Evolutionary conservation across 495 filamentous ascomycete genomes (phyloP).

Genomic region (Talaromyces trachyspermus): DNA sequence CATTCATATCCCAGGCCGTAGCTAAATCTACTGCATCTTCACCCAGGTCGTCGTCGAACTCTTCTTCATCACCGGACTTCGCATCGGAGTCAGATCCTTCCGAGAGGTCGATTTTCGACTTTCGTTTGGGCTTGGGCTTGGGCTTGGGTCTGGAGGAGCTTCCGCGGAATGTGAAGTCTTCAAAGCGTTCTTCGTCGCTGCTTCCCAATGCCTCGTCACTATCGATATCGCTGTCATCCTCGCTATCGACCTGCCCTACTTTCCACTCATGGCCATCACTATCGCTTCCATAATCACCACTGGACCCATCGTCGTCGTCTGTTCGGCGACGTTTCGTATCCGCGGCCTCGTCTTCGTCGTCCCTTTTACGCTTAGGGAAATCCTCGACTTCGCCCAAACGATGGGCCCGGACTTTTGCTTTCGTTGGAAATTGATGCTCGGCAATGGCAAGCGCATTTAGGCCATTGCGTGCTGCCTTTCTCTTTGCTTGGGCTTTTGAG

Average conservation of each 20-base stretch:
- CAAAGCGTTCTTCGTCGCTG: constrained; percentile 78
- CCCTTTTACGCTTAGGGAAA: constrained; percentile 37
- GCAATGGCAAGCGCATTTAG: constrained; percentile 85
- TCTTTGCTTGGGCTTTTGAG: constrained; percentile 39
- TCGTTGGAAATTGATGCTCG: constrained; percentile 48
- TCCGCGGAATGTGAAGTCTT: constrained; percentile 65
- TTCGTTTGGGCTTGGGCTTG: constrained; percentile 17
- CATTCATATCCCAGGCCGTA: constrained; percentile 68
- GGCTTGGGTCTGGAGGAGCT: constrained; percentile 40
- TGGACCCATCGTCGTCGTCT: constrained; percentile 38
- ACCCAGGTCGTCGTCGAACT: constrained; percentile 62
- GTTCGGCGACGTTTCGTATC: constrained; percentile 39
- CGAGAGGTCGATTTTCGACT: constrained; percentile 41
- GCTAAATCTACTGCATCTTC: constrained; percentile 83
- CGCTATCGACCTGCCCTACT: constrained; percentile 63
- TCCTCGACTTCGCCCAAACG: constrained; percentile 55
- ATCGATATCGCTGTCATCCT: constrained; percentile 79
- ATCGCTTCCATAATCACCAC: constrained; percentile 56
- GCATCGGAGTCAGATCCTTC: constrained; percentile 48
- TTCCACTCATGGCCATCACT: constrained; percentile 87
- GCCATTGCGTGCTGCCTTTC: constrained; percentile 48
- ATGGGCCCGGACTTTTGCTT: constrained; percentile 43
- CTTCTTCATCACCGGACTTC: constrained; percentile 41
- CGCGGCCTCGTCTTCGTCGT: constrained; percentile 38
- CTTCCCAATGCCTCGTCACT: constrained; percentile 90